Conservation (phyloP, 2,329 filamentous ascomycete species). For the Trichoderma atrobrunneum region DNA sequence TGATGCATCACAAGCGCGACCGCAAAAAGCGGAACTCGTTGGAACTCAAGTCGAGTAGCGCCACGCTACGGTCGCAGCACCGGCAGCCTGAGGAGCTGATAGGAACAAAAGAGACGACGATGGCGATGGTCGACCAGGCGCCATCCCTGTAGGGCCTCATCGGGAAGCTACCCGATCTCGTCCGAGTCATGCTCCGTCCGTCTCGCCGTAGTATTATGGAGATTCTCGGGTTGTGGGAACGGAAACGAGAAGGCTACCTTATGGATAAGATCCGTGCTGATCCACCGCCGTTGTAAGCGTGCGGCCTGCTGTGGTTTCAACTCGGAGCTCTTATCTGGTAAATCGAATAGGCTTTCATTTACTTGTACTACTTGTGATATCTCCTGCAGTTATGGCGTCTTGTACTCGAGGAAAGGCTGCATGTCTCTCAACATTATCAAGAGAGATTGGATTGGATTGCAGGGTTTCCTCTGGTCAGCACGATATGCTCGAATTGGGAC, state of each 20-base stretch:
- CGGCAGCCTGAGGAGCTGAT: neutral
- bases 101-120: neutral
- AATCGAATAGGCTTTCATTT: neutral
- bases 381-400: neutral
- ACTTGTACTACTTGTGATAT: neutral
- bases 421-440: neutral
- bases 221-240: neutral
- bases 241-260: neutral
- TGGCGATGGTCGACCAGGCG: neutral
- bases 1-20: slow-evolving; percentile 14
- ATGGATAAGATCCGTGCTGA: slow-evolving; percentile 6
- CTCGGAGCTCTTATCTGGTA: neutral
- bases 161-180: slow-evolving; percentile 13
- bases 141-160: slow-evolving; percentile 11
- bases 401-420: neutral
- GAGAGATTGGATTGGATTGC: neutral
- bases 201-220: slow-evolving; percentile 4
- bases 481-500: neutral
- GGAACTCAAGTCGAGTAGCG: neutral
- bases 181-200: slow-evolving; percentile 11
- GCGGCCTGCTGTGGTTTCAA: neutral
- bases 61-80: neutral
- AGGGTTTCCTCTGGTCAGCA: neutral
- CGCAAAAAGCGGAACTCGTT: slow-evolving; percentile 11
- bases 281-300: neutral